Evolutionary conservation across 139 green algal genomes (phyloP), one percentile per base, ranked within the genome.

Genomic region (Spirogloea muscicola): DNA sequence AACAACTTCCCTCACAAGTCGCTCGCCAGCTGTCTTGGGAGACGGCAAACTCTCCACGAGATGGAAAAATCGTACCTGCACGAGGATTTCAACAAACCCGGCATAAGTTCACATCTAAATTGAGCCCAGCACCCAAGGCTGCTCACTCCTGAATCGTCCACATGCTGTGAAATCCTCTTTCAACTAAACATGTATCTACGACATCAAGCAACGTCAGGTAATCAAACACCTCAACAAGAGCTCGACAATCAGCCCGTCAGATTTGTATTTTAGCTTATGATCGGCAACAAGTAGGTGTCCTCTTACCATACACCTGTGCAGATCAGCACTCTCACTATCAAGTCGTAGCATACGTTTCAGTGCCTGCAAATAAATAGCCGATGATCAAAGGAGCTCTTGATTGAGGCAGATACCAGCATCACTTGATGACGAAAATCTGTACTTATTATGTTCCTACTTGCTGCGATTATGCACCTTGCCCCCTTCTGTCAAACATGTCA

Each of bases 31-130:
- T 21, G 25, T 69, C 25, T 46, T 31, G 13, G 59, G 27, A 10
- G 40, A 9, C 6, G 70, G 70, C 3, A 79, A 38, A 6, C 27
- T 37, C 2, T 52, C 31, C 58, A 78, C 70, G 16, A 29, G 31
- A n/a, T 44, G 25, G 62, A 79, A 78, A 33, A 79, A 79, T 0
- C 70, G 38, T 7, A 79, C 43, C 70, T 66, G 48, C 10, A 64
- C 2, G 21, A 49, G 1, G 39, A 16, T 2, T n/a, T 63, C 3
- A 3, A 41, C 18, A 37, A 27, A n/a, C 13, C 10, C 36, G 27
- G 5, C 52, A 62, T 4, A 27, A 10, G 16, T 31, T 2, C 52
- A 62, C 52, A 37, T 18, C 25, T 10, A 29, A 31, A 69, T 64
- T n/a, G n/a, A n/a, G n/a, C n/a, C n/a, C 21, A 55, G 21, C 46